Base-by-base conservation (phyloP, 371 early-diverging fungal genomes). In the Mucor racemosus region DNA sequence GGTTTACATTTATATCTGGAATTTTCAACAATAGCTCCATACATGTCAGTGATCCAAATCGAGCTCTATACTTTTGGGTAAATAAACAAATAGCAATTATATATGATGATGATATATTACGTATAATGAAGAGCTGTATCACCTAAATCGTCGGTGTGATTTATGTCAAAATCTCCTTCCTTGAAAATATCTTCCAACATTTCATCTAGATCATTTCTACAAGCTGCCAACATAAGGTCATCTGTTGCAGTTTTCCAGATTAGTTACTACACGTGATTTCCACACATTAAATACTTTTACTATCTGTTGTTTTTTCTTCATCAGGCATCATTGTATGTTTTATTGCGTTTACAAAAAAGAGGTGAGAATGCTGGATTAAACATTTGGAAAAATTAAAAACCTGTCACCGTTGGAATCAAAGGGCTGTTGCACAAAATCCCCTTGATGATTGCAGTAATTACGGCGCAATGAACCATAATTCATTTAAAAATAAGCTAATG, bases 91-190 rank as follows among this genome's bases (percentile, higher is more conserved):
- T 21, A 10, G 21, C 11, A 38, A 9, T 36, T 21, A 39, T 38
- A n/a, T 10, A 33, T 34, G 26, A 4, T 33, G 7, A 55, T 34
- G 35, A 19, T 35, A 34, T 5, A 74, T 75, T 86, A 88, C 90
- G 87, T 86, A 64, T 88, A 86, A 64, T 91, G 91, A 41, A 86
- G 80, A 7, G 90, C 85, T 6, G 88, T 81, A 62, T 85, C 82
- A 26, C 91, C 91, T 41, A 85, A 65, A 11, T 72, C 84, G 64
- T 91, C 90, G 0, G 76, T 75, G 71, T 79, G 82, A 72, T 88
- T 88, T 63, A 89, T 72, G 56, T 88, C 76, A 35, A 82, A 75
- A 36, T 78, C 80, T 5, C 68, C 72, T 54, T 64, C 68, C 26
- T 68, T 69, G 14, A 88, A 64, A 39, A 88, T 57, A 62, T 80